Evolutionary conservation across 768 basidiomycete species (phyloP).

Genomic region (Epithele typhae): DNA sequence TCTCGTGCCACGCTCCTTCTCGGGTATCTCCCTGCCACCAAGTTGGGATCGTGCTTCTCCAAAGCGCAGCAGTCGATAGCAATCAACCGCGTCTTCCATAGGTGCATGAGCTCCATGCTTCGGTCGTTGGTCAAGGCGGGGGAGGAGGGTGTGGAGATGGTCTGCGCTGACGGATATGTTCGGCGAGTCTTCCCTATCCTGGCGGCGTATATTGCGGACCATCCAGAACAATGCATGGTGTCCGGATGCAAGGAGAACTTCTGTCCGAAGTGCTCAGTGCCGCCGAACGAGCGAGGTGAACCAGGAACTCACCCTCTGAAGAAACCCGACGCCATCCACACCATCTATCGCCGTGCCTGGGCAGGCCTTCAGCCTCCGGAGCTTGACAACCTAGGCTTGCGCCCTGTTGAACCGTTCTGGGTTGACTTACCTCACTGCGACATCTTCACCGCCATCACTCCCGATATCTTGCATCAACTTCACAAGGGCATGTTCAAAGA

Average conservation of each 20-base stretch:
- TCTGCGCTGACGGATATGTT: conserved; percentile 31
- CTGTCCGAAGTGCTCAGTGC: conserved; percentile 28
- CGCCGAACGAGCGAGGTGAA: conserved; percentile 19
- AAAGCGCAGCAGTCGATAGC: conserved; percentile 13
- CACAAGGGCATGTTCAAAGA: conserved; percentile 44
- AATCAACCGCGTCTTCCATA: conserved; percentile 32
- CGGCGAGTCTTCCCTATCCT: conserved; percentile 35
- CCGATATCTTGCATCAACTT: conserved; percentile 41
- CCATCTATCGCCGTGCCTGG: conserved; percentile 1
- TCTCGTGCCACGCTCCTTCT: conserved; percentile 10
- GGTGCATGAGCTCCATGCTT: conserved; percentile 31
- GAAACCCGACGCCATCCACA: conserved; percentile 4
- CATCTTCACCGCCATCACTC: conserved; percentile 35
- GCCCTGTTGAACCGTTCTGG: conserved; percentile 36
- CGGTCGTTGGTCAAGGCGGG: conserved; percentile 28
- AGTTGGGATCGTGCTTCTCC: conserved; percentile 20
- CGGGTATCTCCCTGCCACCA: conserved; percentile 9
- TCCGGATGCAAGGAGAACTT: conserved; percentile 20
- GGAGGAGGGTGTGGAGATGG: conserved; percentile 29
- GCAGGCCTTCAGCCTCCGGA: not conserved
- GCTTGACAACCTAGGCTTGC: conserved; percentile 11
- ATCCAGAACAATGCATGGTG: conserved; percentile 42
- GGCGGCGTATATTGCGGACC: conserved; percentile 35
- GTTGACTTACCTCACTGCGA: conserved; percentile 31
- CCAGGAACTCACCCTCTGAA: no score